These are phyloP conservation scores for Chlamydomonas reinhardtii DNA, from an alignment of 163 green algal species.

Conservation along the genomic window DNA sequence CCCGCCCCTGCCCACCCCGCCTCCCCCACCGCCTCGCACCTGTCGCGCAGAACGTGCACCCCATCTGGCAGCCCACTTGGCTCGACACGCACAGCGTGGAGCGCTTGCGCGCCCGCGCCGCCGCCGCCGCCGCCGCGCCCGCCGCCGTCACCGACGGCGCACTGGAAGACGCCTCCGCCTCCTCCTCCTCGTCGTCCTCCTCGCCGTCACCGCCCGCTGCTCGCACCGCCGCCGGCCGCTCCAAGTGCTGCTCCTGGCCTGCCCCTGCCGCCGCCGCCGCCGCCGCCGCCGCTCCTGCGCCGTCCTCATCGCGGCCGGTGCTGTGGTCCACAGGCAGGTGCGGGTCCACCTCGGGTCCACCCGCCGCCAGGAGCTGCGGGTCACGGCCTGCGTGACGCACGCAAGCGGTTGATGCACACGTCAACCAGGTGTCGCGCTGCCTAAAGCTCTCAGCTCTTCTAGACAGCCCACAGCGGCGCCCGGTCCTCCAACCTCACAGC, in stretches of 20 bases:
- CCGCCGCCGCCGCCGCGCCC: conserved; percentile 1
- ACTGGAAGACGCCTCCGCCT: conserved; percentile 19
- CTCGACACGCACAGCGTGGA: conserved; percentile 95
- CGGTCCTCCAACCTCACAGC: too few relatives aligned
- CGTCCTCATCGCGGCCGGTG: not conserved
- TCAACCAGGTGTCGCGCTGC: too few relatives aligned
- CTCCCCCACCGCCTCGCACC: conserved; percentile 55
- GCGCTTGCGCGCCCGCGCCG: conserved; percentile 47
- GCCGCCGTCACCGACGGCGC: not conserved
- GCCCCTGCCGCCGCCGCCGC: too few relatives aligned
- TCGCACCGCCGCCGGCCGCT: not conserved
- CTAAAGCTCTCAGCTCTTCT: too few relatives aligned
- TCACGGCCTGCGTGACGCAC: conserved; percentile 26
- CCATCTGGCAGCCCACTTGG: conserved; percentile 96
- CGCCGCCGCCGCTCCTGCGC: not conserved
- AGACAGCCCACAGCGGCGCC: too few relatives aligned
- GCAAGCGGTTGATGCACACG: too few relatives aligned
- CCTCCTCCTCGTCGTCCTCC: not conserved
- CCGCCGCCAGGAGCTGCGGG: conserved; percentile 28
- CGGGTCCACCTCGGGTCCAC: conserved; percentile 15
- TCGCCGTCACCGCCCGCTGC: not conserved
- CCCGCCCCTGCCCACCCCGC: too few relatives aligned
- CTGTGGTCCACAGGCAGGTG: conserved; percentile 24
- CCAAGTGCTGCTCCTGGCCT: not conserved
- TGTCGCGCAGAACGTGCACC: conserved; percentile 97